Percentiles rank a stretch among this genome's conserved stretches.
Evolutionary conservation across 2,329 filamentous ascomycete genomes (phyloP).

Genomic region (Exophiala xenobiotica): DNA sequence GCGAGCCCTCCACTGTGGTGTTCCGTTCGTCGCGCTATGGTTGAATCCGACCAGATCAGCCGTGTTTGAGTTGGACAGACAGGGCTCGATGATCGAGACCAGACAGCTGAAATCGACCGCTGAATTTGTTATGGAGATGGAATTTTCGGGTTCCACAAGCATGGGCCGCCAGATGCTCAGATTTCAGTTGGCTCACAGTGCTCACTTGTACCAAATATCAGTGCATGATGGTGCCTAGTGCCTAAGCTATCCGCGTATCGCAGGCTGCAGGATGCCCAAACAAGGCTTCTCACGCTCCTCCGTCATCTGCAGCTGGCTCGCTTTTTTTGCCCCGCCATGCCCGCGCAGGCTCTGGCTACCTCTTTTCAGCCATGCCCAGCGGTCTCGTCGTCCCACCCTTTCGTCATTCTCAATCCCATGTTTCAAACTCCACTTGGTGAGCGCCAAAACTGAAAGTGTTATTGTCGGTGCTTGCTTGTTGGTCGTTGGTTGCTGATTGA

Average conservation of each 20-base stretch:
- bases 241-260: not conserved
- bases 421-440: conserved; percentile 1
- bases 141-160: not conserved
- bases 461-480: not conserved
- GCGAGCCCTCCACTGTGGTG: too few species aligned
- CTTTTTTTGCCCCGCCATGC: not conserved
- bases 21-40: too few species aligned
- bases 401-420: not conserved
- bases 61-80: too few species aligned
- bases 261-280: too few species aligned
- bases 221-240: not conserved
- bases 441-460: not conserved
- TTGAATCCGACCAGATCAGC: too few species aligned
- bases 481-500: conserved; percentile 1
- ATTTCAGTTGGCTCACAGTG: not conserved
- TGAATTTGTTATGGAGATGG: not conserved
- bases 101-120: too few species aligned
- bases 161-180: not conserved
- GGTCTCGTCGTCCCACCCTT: not conserved
- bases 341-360: not conserved
- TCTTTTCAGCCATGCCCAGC: not conserved
- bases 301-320: not conserved
- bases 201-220: not conserved
- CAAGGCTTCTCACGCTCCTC: too few species aligned
- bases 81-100: too few species aligned